These are phyloP conservation scores for Mycena rosella DNA, from an alignment of 768 basidiomycete species.

Conservation along the genomic window DNA sequence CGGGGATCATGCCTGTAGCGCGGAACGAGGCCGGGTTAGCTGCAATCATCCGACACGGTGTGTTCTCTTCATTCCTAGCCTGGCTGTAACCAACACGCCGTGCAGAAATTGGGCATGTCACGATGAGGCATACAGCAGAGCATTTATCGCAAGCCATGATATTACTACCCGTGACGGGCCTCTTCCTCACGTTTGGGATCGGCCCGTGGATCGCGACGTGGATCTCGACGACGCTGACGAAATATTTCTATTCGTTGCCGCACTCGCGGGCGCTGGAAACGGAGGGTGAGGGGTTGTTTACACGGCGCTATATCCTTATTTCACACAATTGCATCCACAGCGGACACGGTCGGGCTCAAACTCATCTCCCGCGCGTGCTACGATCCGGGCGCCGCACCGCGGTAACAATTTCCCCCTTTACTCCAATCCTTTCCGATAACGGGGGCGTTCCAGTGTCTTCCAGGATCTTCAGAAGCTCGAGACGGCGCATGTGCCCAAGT, in stretches of 20 bases:
- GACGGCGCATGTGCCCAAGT: constrained; percentile 56
- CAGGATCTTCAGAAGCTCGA: constrained; percentile 71
- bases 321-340: constrained; percentile 56
- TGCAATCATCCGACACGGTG: constrained; percentile 35
- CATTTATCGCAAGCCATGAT: constrained; percentile 19
- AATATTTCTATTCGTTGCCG: constrained; percentile 76
- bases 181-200: constrained; percentile 66
- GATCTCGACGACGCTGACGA: constrained; percentile 61
- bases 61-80: neutral
- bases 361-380: constrained; percentile 90
- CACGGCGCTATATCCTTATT: neutral
- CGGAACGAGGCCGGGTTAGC: constrained; percentile 33
- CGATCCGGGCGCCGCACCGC: constrained; percentile 82
- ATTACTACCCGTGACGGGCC: constrained; percentile 52
- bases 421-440: no score
- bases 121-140: constrained; percentile 31
- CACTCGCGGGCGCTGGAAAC: constrained; percentile 86
- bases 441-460: constrained; percentile 73
- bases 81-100: no score
- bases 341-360: constrained; percentile 87
- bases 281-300: constrained; percentile 67
- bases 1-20: constrained; percentile 34
- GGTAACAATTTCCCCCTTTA: constrained; percentile 54
- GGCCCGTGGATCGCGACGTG: constrained; percentile 67
- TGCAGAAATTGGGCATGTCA: constrained; percentile 33